phyloP scores from a whole-genome alignment of 305 asterid species.

The Plantago coronopus region DNA sequence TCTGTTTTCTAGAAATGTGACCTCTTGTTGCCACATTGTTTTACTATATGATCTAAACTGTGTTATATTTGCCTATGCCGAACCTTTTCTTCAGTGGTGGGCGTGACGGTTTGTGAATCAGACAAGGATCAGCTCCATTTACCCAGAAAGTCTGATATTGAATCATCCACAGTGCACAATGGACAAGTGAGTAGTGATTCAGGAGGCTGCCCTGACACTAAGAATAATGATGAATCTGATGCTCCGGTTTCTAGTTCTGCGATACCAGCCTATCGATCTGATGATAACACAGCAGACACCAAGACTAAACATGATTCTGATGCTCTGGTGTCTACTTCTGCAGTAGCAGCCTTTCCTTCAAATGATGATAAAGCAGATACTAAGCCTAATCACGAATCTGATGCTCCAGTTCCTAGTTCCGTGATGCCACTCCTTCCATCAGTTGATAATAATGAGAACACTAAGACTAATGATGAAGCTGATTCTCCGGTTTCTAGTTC shows the following conservation, averaged over 20 bases:
- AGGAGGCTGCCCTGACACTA: not conserved
- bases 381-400: not conserved
- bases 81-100: constrained; percentile 11
- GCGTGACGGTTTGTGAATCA: constrained; percentile 7
- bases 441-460: not conserved
- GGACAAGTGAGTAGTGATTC: not conserved
- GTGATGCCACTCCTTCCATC: not conserved
- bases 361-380: not conserved
- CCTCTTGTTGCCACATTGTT: not conserved
- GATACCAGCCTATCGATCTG: not conserved
- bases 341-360: not conserved
- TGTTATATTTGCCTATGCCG: not conserved
- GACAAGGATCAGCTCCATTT: not conserved
- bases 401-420: not conserved
- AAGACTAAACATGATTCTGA: not conserved
- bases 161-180: constrained; percentile 9
- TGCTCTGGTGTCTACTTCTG: not conserved
- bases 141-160: constrained; percentile 4
- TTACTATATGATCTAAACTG: not conserved
- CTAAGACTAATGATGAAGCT: not conserved
- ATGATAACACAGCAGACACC: constrained; percentile 1
- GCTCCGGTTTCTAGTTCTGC: not conserved
- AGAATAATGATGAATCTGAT: not conserved
- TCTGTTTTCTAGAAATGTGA: not conserved
- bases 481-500: not conserved